These are phyloP conservation scores for Dipodascus albidus DNA, from an alignment of 805 yeast species.

Conservation along the genomic window DNA sequence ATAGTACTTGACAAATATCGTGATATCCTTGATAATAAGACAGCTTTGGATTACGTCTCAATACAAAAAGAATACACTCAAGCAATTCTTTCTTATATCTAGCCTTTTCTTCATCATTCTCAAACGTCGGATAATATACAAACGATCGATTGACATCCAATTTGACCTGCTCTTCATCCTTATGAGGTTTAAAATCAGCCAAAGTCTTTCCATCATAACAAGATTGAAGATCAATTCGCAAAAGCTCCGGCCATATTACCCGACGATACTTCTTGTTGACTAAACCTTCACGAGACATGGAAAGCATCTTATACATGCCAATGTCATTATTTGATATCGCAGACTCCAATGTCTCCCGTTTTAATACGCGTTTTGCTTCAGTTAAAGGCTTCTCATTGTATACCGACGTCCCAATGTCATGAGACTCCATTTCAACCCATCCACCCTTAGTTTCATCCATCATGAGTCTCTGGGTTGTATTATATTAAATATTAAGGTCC, in stretches of 20 bases:
- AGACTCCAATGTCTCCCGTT: constrained; percentile 27
- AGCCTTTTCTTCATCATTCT: constrained; percentile 7
- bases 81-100: constrained; percentile 32
- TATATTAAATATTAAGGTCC: background rate
- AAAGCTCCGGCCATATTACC: constrained; percentile 41
- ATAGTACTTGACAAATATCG: constrained; percentile 63
- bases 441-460: constrained; percentile 19
- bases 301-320: constrained; percentile 24
- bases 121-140: constrained; percentile 29
- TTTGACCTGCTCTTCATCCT: constrained; percentile 67
- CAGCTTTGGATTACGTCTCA: constrained; percentile 50
- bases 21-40: constrained; percentile 90
- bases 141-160: constrained; percentile 73
- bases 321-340: constrained; percentile 25
- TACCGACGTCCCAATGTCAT: constrained; percentile 35
- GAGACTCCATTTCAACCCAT: constrained; percentile 43
- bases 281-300: constrained; percentile 38
- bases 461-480: background rate
- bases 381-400: constrained; percentile 34
- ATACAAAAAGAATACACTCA: constrained; percentile 37
- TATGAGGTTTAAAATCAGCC: constrained; percentile 33
- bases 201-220: background rate
- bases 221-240: constrained; percentile 22
- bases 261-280: constrained; percentile 31
- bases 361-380: constrained; percentile 26